A percentile compares a stretch with the other conserved stretches of the same genome.
Evolutionary conservation across 140 eudicot species (phyloP).

Genomic region (Senecio squalidus): DNA sequence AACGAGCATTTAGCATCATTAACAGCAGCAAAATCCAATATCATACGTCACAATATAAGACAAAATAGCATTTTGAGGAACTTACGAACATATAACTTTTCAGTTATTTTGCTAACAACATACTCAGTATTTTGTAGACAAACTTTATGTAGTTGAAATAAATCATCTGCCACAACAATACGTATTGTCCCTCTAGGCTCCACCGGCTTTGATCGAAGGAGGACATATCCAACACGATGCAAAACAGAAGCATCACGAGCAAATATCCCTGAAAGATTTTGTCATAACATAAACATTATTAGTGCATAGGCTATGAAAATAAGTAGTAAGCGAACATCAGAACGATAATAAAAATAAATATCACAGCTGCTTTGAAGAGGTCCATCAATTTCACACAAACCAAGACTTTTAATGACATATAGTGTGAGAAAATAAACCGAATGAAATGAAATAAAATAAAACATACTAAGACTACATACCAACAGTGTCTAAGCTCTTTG

Average conservation of each 20-base stretch:
- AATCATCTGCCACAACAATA: conserved; percentile 77
- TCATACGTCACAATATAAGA: too few species aligned
- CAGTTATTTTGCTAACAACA: conserved; percentile 60
- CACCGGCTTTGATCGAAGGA: conserved; percentile 64
- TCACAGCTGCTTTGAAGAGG: background rate
- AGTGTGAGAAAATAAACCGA: background rate
- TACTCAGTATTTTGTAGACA: conserved; percentile 57
- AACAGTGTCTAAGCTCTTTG: conserved; percentile 89
- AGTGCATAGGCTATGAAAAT: background rate
- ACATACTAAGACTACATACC: conserved; percentile 65
- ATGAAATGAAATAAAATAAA: background rate
- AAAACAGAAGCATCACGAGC: conserved; percentile 76
- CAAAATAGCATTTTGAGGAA: conserved; percentile 10
- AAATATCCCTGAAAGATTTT: conserved; percentile 52
- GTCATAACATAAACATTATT: background rate
- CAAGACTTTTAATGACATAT: conserved; percentile 2
- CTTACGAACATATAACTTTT: conserved; percentile 84
- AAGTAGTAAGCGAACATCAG: background rate
- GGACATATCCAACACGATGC: conserved; percentile 80
- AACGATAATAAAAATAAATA: background rate
- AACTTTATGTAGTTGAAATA: conserved; percentile 70
- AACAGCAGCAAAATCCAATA: too few species aligned
- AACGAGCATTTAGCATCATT: conserved; percentile 2
- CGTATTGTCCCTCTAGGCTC: conserved; percentile 68
- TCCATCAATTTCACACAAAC: conserved; percentile 1